phyloP scores from a whole-genome alignment of 805 yeast genomes.

The Clavispora carvajalis region DNA sequence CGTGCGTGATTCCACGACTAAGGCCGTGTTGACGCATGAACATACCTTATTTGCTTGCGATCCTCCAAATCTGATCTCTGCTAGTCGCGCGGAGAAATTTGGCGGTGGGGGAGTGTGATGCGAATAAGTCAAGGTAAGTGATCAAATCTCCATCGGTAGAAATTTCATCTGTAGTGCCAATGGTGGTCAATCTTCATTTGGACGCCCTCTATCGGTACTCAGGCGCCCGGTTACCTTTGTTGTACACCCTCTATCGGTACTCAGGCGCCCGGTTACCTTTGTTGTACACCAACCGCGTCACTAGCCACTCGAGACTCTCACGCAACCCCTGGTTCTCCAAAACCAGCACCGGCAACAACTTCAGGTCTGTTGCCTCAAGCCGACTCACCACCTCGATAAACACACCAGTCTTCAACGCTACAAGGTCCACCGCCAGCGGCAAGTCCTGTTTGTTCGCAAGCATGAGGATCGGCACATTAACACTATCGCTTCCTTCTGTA shows the following conservation, averaged over 20 bases:
- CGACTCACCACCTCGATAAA: conserved; percentile 77
- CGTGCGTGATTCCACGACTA: no score
- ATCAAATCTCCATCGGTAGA: no score
- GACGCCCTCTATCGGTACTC: no score
- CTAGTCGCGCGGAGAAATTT: no score
- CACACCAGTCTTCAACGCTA: conserved; percentile 69
- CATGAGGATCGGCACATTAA: conserved; percentile 83
- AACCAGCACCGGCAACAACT: conserved; percentile 88
- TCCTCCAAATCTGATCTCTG: no score
- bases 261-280: conserved; percentile 58
- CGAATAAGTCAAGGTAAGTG: no score
- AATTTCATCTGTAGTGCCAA: no score
- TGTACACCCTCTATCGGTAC: conserved; percentile 40
- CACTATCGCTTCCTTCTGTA: conserved; percentile 22
- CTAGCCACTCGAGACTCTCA: conserved; percentile 88
- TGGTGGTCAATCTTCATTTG: no score
- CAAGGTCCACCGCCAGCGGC: conserved; percentile 43
- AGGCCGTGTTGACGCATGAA: no score
- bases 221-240: conserved; percentile 59
- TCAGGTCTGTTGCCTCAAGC: conserved; percentile 83
- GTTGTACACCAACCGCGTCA: conserved; percentile 63
- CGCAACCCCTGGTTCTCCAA: conserved; percentile 75
- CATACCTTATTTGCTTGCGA: no score
- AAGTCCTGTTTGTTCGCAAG: conserved; percentile 91
- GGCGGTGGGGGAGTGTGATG: no score